Conservation (phyloP, 148 eudicot species). For the Chenopodium berlandieri region DNA sequence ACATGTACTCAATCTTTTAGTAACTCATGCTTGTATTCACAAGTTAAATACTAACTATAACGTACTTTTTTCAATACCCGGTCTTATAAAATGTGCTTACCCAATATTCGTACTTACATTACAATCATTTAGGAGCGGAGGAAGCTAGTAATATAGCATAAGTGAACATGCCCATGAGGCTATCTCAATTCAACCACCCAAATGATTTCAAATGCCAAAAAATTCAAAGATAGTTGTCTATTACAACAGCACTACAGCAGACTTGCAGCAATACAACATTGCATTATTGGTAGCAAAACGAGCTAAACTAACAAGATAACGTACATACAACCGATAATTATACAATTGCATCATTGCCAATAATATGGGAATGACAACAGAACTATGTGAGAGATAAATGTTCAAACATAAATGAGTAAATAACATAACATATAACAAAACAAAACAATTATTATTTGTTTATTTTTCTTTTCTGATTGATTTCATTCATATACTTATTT, state of each 20-base stretch:
- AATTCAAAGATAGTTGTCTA: conserved; percentile 2
- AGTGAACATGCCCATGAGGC: not conserved
- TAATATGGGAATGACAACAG: conserved; percentile 33
- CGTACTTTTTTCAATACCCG: too few species aligned
- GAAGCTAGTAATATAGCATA: too few species aligned
- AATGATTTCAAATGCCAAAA: conserved; percentile 21
- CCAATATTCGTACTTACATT: too few species aligned
- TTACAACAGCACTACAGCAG: not conserved
- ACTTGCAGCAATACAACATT: conserved; percentile 5
- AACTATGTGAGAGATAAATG: not conserved
- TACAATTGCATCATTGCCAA: conserved; percentile 28
- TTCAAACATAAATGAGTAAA: not conserved
- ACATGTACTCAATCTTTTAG: too few species aligned
- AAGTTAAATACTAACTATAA: too few species aligned
- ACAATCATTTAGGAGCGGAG: too few species aligned
- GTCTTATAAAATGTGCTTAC: too few species aligned
- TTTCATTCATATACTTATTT: not conserved
- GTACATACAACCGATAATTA: not conserved
- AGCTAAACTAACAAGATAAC: not conserved
- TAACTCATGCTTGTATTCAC: too few species aligned
- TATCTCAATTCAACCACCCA: conserved; percentile 4
- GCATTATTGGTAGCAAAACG: conserved; percentile 17
- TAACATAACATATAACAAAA: not conserved
- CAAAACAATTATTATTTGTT: conserved; percentile 5
- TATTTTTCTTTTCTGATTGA: not conserved